phyloP scores from a whole-genome alignment of 495 filamentous ascomycete species.

The Penicillium antarcticum region DNA sequence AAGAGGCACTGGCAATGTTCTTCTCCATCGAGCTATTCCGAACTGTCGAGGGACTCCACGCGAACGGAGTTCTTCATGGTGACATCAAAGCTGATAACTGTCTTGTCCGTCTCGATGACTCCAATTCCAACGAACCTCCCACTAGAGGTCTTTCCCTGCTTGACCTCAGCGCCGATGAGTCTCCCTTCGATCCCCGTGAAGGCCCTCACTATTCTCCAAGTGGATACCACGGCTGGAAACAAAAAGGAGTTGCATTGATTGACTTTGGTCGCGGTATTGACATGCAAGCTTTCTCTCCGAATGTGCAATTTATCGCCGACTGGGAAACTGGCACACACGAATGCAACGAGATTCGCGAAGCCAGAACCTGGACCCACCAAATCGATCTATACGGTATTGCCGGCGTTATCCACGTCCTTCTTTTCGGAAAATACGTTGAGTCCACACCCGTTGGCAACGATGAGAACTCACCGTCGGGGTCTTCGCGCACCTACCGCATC shows the following conservation, averaged over 20 bases:
- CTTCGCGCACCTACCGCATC: constrained; percentile 58
- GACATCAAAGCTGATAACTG: constrained; percentile 96
- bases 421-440: constrained; percentile 95
- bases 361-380: constrained; percentile 92
- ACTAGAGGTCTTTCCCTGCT: constrained; percentile 26
- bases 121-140: constrained; percentile 18
- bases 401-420: constrained; percentile 75
- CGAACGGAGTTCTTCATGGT: constrained; percentile 78
- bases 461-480: constrained; percentile 8
- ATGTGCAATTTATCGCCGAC: constrained; percentile 88
- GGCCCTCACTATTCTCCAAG: constrained; percentile 59
- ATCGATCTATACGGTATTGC: constrained; percentile 93
- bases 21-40: constrained; percentile 89
- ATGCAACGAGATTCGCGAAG: constrained; percentile 91
- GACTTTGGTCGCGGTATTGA: constrained; percentile 96
- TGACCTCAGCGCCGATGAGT: constrained; percentile 38
- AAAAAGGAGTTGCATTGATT: constrained; percentile 79
- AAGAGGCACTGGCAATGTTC: constrained; percentile 90
- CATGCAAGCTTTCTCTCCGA: constrained; percentile 73
- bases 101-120: constrained; percentile 72
- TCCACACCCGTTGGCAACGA: constrained; percentile 53
- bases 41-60: constrained; percentile 82
- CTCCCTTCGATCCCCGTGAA: constrained; percentile 41
- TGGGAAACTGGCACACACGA: constrained; percentile 84
- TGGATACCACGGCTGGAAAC: constrained; percentile 73